phyloP scores from a whole-genome alignment of 2,329 filamentous ascomycete genomes.

The Triangularia verruculosa region DNA sequence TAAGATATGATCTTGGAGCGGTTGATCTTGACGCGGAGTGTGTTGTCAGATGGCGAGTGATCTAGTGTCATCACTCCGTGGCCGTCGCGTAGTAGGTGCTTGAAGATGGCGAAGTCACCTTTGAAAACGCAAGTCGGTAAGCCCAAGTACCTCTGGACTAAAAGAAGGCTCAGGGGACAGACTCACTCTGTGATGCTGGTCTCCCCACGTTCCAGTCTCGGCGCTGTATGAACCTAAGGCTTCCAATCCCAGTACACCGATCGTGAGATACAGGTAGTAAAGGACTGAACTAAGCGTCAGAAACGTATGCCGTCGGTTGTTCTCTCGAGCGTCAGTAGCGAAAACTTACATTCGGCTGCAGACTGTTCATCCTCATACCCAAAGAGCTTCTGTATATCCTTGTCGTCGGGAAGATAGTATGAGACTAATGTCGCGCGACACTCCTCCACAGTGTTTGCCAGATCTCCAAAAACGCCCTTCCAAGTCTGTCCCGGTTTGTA shows the following conservation, averaged over 20 bases:
- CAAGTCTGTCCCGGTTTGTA: conserved; percentile 64
- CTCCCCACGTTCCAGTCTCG: not conserved
- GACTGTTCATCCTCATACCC: conserved; percentile 37
- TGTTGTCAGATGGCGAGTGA: not conserved
- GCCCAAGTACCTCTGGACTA: too few species aligned
- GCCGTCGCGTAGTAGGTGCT: not conserved
- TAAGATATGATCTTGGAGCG: not conserved
- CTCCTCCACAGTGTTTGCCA: conserved; percentile 61
- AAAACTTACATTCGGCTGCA: conserved; percentile 38
- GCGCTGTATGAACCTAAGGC: conserved; percentile 38
- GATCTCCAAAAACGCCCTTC: conserved; percentile 57
- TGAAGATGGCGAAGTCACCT: not conserved
- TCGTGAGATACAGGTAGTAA: conserved; percentile 41
- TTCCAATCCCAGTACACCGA: conserved; percentile 41
- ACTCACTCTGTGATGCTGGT: not conserved
- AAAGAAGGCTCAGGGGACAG: too few species aligned
- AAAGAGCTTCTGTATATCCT: conserved; percentile 42
- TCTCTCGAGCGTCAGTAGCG: too few species aligned
- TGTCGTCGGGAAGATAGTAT: conserved; percentile 43
- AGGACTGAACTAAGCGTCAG: conserved; percentile 17
- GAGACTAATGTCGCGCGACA: conserved; percentile 44
- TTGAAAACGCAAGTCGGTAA: too few species aligned
- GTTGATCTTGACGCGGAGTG: not conserved
- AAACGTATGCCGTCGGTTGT: too few species aligned
- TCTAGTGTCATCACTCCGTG: not conserved